Evolutionary conservation across 176 grass and related monocot species (phyloP), one percentile per base, ranked within the genome.

Genomic region (Phyllostachys edulis): DNA sequence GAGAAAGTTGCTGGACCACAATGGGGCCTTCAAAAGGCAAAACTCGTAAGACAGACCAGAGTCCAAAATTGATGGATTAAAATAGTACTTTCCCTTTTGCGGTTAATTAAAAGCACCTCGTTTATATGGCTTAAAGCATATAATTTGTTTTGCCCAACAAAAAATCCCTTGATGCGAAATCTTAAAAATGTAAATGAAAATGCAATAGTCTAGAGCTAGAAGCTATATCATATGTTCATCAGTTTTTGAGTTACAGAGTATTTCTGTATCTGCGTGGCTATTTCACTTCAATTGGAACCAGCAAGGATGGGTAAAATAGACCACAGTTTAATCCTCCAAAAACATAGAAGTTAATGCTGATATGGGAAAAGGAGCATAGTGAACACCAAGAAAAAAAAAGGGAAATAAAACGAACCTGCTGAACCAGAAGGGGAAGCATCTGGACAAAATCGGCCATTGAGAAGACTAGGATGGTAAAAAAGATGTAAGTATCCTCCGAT

Each of bases 341-440:
- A 83, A 83, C 42, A 86, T 71, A 82, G 0, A 70, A 51, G 9
- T 36, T n/a, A 57, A 41, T 65, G 66, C 10, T 69, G n/a, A 51
- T 57, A 56, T 38, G 59, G 52, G 71, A 81, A 65, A 65, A 70
- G n/a, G 40, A 60, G 12, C 44, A 47, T 74, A 79, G 20, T 68
- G 12, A 20, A 15, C 13, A 63, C 21, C 40, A 47, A 59, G 24
- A 69, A 62, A 8, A 27, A 61, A 8, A 44, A 32, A 26, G 44
- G 23, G 71, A 13, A 9, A 61, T 34, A 34, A 60, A 45, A 84
- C 82, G 1, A 86, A 98, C 96, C 96, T 98, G 96, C 85, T 82
- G 93, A 86, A 83, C 96, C 93, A 89, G 93, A 95, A 81, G 96
- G 93, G 56, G 96, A 98, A 85, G 93, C 89, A 90, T 98, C 96